Evolutionary conservation across 768 basidiomycete genomes (phyloP).

Genomic region (Boletales sp.): DNA sequence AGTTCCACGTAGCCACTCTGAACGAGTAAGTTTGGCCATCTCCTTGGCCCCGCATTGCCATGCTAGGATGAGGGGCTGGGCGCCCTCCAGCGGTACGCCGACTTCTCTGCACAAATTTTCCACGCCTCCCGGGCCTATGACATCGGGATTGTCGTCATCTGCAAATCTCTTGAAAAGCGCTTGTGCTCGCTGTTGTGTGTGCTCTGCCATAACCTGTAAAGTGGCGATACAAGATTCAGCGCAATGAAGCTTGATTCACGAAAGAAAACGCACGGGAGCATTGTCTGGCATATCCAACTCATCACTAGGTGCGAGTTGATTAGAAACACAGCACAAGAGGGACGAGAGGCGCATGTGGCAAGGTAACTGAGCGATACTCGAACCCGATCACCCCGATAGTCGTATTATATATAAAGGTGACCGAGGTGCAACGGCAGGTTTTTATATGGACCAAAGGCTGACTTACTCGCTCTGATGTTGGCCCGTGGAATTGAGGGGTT

Average conservation of each 20-base stretch:
- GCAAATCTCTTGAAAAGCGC: conserved; percentile 62
- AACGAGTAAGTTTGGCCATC: conserved; percentile 66
- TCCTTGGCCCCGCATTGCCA: conserved; percentile 73
- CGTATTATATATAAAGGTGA: conserved; percentile 9
- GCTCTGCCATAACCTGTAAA: conserved; percentile 30
- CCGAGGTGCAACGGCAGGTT: conserved; percentile 9
- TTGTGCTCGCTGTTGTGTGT: conserved; percentile 47
- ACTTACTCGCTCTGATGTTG: conserved; percentile 30
- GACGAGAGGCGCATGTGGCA: conserved; percentile 58
- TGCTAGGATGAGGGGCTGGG: conserved; percentile 65
- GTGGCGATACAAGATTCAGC: conserved; percentile 1
- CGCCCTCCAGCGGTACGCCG: conserved; percentile 69
- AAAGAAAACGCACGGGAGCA: conserved; percentile 23
- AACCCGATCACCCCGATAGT: conserved; percentile 21
- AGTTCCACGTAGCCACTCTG: conserved; percentile 68
- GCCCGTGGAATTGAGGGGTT: conserved; percentile 22
- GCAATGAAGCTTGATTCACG: not conserved
- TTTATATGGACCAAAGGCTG: conserved; percentile 18
- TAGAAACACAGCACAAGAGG: conserved; percentile 63
- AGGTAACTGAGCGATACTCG: conserved; percentile 26
- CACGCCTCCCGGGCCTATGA: conserved; percentile 73
- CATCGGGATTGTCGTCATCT: conserved; percentile 43
- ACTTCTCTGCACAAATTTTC: conserved; percentile 68
- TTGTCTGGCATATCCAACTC: conserved; percentile 36
- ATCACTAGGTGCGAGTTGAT: conserved; percentile 49